Conservation (phyloP, 1,284 basidiomycete genomes). For the Vanrija sp. region DNA sequence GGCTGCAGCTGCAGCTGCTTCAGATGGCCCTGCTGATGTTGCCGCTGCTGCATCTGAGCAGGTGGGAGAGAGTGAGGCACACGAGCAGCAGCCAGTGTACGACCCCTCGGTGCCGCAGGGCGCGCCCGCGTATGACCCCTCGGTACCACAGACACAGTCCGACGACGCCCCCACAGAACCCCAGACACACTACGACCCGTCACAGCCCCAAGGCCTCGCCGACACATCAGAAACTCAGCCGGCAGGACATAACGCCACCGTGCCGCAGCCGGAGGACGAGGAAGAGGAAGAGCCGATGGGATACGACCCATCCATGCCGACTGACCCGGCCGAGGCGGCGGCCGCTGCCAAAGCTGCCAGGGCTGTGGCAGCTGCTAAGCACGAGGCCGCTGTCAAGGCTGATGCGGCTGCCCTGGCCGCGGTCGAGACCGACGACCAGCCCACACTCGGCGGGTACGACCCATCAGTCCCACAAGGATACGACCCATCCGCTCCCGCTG, state of each 20-base stretch:
- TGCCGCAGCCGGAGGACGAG: no score
- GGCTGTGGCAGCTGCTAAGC: not conserved
- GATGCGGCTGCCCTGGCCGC: not conserved
- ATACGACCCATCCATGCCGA: not conserved
- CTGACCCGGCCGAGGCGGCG: not conserved
- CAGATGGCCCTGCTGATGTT: not conserved
- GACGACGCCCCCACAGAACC: not conserved
- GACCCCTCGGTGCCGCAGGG: not conserved
- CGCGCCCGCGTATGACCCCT: slow-evolving; percentile 2
- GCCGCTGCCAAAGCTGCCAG: not conserved
- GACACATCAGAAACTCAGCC: no score
- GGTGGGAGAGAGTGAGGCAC: not conserved
- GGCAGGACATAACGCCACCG: no score
- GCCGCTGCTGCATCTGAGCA: not conserved
- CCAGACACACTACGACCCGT: slow-evolving; percentile 1
- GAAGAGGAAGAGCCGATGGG: not conserved
- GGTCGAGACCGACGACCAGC: not conserved
- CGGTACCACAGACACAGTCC: not conserved
- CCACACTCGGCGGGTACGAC: not conserved
- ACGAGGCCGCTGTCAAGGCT: not conserved
- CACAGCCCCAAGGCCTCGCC: not conserved
- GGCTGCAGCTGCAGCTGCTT: not conserved
- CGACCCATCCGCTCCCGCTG: slow-evolving; percentile 21
- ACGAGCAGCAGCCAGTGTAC: not conserved
- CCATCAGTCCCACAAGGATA: slow-evolving; percentile 2